Evolutionary conservation across 768 basidiomycete genomes (phyloP), one percentile per base, ranked within the genome.

Genomic region (Lactarius sanguifluus): DNA sequence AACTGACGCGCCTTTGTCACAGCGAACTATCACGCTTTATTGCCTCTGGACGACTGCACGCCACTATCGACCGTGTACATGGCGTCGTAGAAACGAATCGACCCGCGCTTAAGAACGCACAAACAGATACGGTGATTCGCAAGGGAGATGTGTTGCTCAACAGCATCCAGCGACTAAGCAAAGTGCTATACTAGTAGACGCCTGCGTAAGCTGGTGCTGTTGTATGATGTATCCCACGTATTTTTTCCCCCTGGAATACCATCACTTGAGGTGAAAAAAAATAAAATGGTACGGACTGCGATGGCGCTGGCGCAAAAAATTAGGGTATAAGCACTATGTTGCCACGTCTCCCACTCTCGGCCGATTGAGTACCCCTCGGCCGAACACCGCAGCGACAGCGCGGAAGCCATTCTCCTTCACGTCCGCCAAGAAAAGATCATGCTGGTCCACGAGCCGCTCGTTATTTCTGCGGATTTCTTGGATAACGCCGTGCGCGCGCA

Each of bases 11-110:
- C 36, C 20, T 28, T 65, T 18, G 1, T 57, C 52, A 16, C 71
- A 95, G 93, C 71, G 96, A 99, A 73, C 82, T 98, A 41, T 92
- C 93, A 36, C 85, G 88, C 8, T 96, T 98, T 80, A 98, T 99
- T 71, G 89, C 95, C 18, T 85, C 85, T 16, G 90, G 91, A 28
- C 83, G 96, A 13, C 77, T 99, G 59, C 87, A 92, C 72, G 91
- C 89, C 71, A 87, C 88, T 1, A 98, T 98, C 66, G 96, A 98
- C 81, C 92, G 93, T 73, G 96, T 98, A n/a, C 83, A 90, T 64
- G 93, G 94, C 0, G 84, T 98, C 43, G 94, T 98, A 18, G 92
- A 95, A 79, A 98, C 96, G 30, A 95, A 91, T 57, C 82, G 93
- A 65, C 83, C 85, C 5, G 82, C 86, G 55, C 76, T 83, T 52